These are phyloP conservation scores for Gardenia jasminoides DNA, from an alignment of 257 asterid species.

Conservation along the genomic window DNA sequence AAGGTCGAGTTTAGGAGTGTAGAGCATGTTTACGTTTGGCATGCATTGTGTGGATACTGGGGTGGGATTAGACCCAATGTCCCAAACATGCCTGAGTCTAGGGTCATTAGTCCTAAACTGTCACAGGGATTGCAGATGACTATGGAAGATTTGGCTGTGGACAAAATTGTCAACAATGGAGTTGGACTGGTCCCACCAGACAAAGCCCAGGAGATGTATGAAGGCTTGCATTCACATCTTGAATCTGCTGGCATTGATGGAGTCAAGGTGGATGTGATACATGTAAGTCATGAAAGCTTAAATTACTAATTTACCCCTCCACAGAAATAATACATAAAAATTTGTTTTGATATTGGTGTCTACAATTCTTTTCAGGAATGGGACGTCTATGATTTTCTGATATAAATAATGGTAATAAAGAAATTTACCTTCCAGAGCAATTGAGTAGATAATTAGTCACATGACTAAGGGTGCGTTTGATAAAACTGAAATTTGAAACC, in stretches of 20 bases:
- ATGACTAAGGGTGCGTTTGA: too few species aligned
- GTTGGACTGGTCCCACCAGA: conserved; percentile 37
- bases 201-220: conserved; percentile 22
- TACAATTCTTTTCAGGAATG: background rate
- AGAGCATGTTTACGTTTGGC: conserved; percentile 38
- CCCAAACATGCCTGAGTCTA: conserved; percentile 21
- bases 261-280: conserved; percentile 42
- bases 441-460: too few species aligned
- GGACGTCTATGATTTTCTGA: background rate
- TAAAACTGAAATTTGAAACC: too few species aligned
- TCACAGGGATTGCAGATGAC: conserved; percentile 36
- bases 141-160: conserved; percentile 43
- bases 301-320: background rate
- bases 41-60: conserved; percentile 44
- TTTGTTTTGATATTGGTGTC: background rate
- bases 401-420: background rate
- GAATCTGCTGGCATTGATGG: conserved; percentile 37
- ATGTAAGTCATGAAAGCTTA: conserved; percentile 33
- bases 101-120: conserved; percentile 28
- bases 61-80: conserved; percentile 37
- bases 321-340: too few species aligned
- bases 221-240: conserved; percentile 34
- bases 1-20: conserved; percentile 27
- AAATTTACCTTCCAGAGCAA: too few species aligned
- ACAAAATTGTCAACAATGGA: conserved; percentile 34